Evolutionary conservation across 805 yeast species (phyloP), one percentile per base, ranked within the genome.

Genomic region (Lipomyces japonicus): DNA sequence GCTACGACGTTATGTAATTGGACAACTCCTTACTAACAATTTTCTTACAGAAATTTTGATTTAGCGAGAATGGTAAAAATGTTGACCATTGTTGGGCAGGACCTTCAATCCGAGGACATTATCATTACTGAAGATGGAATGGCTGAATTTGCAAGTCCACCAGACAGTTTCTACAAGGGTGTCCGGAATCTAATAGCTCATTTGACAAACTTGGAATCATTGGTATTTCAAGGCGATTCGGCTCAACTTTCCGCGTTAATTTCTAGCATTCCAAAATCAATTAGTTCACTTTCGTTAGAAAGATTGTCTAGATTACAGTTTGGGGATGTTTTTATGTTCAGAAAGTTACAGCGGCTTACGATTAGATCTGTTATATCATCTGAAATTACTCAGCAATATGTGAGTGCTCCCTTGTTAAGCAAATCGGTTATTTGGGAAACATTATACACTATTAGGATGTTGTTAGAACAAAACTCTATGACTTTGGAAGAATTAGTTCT

Each of bases 391-490:
- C n/a, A 30, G 34, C n/a, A n/a, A n/a, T n/a, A n/a, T n/a, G n/a
- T n/a, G n/a, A n/a, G n/a, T n/a, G 6, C 21, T 19, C 32, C 32
- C 10, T 10, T 28, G 32, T 14, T 28, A 10, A 52, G 53, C 38
- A 54, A 54, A 28, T 47, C 53, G 6, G 48, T 43, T 2, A 24
- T 46, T 19, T 54, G 58, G 58, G 58, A 54, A 42, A 51, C 47
- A 7, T 32, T 47, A n/a, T 54, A 54, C 25, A 48, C 58, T 2
- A 37, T 54, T 22, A 44, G 58, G 37, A 54, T 54, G 57, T 46
- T 54, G 16, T 41, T 54, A 14, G 58, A 54, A 34, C 58, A 54
- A 44, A 54, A 54, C 24, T 46, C 58, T 1, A 19, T n/a, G 12
- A 40, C 58, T 18, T 26, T 54, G 37, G 53, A 54, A 34, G 53